These are phyloP conservation scores for Wallacemonas sp. DNA, from an alignment of 208 protist genomes.

Conservation along the genomic window DNA sequence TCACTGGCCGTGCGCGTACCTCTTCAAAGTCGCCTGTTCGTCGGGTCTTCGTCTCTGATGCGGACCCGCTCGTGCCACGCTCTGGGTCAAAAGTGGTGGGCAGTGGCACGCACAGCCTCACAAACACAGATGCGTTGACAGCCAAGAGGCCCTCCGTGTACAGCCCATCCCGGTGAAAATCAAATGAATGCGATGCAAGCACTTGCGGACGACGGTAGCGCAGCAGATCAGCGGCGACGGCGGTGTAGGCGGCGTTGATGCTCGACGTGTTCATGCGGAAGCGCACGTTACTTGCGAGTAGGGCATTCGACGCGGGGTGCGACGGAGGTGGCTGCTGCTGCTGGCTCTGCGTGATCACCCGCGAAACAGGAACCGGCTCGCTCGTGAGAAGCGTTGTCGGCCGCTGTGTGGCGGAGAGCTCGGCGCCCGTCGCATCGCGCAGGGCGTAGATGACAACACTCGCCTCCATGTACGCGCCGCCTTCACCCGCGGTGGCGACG, in stretches of 20 bases:
- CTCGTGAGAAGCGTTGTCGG: constrained; percentile 62
- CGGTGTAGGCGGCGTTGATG: constrained; percentile 60
- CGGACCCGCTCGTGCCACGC: background rate
- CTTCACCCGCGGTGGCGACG: background rate
- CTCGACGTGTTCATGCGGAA: constrained; percentile 45
- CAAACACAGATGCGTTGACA: constrained; percentile 77
- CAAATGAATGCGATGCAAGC: constrained; percentile 36
- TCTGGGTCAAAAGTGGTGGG: background rate
- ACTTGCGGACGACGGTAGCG: constrained; percentile 39
- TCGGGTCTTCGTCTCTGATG: background rate
- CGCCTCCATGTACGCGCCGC: constrained; percentile 34
- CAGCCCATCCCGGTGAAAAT: constrained; percentile 49
- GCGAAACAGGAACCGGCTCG: constrained; percentile 27
- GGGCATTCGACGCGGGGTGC: background rate
- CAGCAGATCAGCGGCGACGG: constrained; percentile 62
- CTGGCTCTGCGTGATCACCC: constrained; percentile 28
- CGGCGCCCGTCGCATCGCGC: constrained; percentile 53
- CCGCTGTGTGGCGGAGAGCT: constrained; percentile 45
- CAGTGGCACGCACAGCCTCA: constrained; percentile 61
- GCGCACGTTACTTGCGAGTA: constrained; percentile 17
- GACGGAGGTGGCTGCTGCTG: background rate
- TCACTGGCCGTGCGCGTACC: background rate
- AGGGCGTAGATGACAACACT: constrained; percentile 67
- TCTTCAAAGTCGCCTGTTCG: background rate
- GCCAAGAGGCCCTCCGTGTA: constrained; percentile 44